These are phyloP conservation scores for Cryphonectria naterciae DNA, from an alignment of 2,329 filamentous ascomycete species.

Conservation along the genomic window DNA sequence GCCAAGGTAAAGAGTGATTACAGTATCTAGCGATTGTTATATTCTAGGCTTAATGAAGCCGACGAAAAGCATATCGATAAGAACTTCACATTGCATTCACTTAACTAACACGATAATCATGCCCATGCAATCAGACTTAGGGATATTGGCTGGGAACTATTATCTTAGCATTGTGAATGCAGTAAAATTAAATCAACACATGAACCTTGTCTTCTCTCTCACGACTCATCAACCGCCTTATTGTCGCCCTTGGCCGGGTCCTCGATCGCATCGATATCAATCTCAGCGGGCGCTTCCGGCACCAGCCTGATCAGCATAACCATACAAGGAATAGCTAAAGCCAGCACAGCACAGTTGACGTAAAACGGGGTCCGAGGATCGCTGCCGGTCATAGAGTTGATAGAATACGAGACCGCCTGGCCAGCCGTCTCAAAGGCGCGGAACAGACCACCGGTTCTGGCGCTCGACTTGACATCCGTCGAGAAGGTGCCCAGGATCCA, in stretches of 20 bases:
- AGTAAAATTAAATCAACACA: background rate
- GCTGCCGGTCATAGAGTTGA: conserved; percentile 34
- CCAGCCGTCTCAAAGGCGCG: conserved; percentile 37
- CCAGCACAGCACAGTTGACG: conserved; percentile 26
- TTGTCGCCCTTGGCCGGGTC: conserved; percentile 8
- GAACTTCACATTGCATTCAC: no score
- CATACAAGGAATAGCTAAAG: conserved; percentile 26
- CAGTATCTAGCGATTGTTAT: background rate
- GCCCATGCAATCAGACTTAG: background rate
- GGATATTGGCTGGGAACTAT: background rate
- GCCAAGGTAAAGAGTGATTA: background rate
- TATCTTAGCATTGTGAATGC: background rate
- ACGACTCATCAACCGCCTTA: conserved; percentile 11
- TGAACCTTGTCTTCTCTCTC: background rate
- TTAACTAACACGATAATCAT: background rate
- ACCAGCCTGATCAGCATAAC: conserved; percentile 22
- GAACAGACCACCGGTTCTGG: conserved; percentile 38
- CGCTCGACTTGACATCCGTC: conserved; percentile 38
- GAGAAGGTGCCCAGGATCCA: conserved; percentile 44
- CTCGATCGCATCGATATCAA: conserved; percentile 25
- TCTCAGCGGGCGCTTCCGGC: conserved; percentile 24
- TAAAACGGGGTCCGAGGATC: conserved; percentile 25
- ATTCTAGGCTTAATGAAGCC: background rate
- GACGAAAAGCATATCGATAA: background rate
- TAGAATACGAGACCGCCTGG: conserved; percentile 38